Conservation (phyloP, 371 early-diverging fungal genomes). For the Mortierella sp. region DNA sequence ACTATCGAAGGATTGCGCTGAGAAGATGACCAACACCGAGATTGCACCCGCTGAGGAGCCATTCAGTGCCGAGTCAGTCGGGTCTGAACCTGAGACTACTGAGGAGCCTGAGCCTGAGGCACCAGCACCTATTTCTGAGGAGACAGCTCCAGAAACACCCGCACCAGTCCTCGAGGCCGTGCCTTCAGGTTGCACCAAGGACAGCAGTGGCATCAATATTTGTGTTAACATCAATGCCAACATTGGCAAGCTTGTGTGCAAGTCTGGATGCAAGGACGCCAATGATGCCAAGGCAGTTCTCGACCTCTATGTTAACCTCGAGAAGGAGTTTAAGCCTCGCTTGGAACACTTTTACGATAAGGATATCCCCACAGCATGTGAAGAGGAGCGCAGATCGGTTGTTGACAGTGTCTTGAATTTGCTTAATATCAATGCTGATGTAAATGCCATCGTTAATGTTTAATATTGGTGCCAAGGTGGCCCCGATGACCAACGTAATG, state of each 20-base stretch:
- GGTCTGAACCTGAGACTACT: background rate
- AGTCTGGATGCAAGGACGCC: slow-evolving; percentile 34
- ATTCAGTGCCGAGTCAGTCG: background rate
- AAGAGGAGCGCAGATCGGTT: slow-evolving; percentile 12
- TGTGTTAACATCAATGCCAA: slow-evolving; percentile 19
- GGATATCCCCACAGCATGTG: slow-evolving; percentile 27
- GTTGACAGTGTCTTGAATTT: slow-evolving; percentile 1
- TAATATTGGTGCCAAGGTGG: too few relatives aligned
- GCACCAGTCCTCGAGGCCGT: background rate
- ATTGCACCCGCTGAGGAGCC: slow-evolving; percentile 31
- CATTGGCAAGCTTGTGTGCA: slow-evolving; percentile 45
- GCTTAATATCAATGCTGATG: background rate
- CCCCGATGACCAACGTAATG: too few relatives aligned
- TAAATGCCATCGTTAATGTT: slow-evolving; percentile 16
- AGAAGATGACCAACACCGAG: slow-evolving; percentile 49
- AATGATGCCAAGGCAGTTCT: slow-evolving; percentile 37
- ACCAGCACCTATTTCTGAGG: background rate
- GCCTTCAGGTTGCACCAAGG: background rate
- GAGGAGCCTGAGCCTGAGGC: slow-evolving; percentile 10
- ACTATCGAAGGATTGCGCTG: slow-evolving; percentile 54
- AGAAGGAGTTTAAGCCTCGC: slow-evolving; percentile 21
- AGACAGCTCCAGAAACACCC: background rate
- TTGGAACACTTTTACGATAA: slow-evolving; percentile 23
- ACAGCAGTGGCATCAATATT: slow-evolving; percentile 2
- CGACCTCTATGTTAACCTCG: slow-evolving; percentile 22